Conservation (phyloP, 345 rosid species). For the Pelargonium nanum region DNA sequence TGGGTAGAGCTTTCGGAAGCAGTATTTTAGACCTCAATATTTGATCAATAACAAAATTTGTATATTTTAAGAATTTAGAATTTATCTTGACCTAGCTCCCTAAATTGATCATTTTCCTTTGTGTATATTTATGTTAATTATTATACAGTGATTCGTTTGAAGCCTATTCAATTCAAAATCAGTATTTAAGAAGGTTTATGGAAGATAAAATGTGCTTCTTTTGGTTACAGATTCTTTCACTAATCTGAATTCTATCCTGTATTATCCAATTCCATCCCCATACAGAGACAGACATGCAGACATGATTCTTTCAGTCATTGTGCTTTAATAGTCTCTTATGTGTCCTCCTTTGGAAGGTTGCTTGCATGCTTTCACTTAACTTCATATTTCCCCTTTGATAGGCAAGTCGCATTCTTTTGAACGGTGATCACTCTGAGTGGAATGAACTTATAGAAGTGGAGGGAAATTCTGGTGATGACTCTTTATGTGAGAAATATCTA, state of each 20-base stretch:
- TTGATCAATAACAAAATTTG: neutral
- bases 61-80: neutral
- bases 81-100: neutral
- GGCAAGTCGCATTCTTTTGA: conserved; percentile 63
- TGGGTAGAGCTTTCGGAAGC: neutral
- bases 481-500: conserved; percentile 46
- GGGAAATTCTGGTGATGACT: conserved; percentile 32
- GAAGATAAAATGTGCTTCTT: neutral
- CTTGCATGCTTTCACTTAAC: conserved; percentile 7
- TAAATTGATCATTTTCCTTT: neutral
- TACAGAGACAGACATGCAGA: neutral
- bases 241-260: neutral
- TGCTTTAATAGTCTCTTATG: neutral
- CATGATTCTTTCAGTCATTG: neutral
- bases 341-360: neutral
- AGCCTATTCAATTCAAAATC: neutral
- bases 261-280: neutral
- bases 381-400: conserved; percentile 17
- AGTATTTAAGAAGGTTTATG: neutral
- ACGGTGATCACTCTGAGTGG: conserved; percentile 39
- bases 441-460: conserved; percentile 46
- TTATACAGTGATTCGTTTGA: neutral
- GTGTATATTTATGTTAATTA: neutral
- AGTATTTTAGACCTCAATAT: neutral
- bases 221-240: neutral